Evolutionary conservation across 148 eudicot species (phyloP).

Genomic region (Pharnaceum exiguum): DNA sequence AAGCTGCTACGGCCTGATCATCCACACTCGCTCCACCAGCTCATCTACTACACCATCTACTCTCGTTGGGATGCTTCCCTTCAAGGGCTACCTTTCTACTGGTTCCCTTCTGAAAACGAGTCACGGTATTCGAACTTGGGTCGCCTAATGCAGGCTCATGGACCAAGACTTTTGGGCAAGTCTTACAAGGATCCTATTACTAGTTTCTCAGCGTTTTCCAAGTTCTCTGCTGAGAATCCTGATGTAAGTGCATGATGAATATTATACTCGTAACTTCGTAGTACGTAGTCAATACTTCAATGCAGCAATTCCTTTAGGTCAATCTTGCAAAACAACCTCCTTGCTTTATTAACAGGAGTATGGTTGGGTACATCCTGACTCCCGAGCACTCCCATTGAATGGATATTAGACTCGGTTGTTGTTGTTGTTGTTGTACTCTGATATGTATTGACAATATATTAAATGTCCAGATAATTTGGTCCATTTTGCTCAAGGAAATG

Average conservation of each 20-base stretch:
- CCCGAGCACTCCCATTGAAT: no score
- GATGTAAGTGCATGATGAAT: conserved; percentile 39
- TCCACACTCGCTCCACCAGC: conserved; percentile 75
- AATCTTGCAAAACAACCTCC: background rate
- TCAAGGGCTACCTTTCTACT: conserved; percentile 72
- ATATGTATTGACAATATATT: no score
- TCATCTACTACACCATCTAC: conserved; percentile 61
- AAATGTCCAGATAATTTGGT: conserved; percentile 83
- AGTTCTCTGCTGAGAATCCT: conserved; percentile 73
- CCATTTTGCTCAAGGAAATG: conserved; percentile 61
- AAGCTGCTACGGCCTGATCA: conserved; percentile 52
- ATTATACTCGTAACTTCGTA: background rate
- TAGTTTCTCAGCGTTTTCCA: conserved; percentile 75
- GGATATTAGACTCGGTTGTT: no score
- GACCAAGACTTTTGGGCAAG: conserved; percentile 62
- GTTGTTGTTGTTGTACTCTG: no score
- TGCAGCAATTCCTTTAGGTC: background rate
- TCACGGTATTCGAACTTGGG: no score
- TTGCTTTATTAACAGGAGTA: no score
- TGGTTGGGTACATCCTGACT: no score
- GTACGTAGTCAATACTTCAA: background rate
- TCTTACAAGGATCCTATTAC: conserved; percentile 72
- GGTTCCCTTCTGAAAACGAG: conserved; percentile 97
- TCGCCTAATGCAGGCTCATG: conserved; percentile 58
- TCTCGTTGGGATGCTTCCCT: conserved; percentile 47